Conservation (phyloP, 169 alveolate genomes). For the Cryptosporidium sp. region DNA sequence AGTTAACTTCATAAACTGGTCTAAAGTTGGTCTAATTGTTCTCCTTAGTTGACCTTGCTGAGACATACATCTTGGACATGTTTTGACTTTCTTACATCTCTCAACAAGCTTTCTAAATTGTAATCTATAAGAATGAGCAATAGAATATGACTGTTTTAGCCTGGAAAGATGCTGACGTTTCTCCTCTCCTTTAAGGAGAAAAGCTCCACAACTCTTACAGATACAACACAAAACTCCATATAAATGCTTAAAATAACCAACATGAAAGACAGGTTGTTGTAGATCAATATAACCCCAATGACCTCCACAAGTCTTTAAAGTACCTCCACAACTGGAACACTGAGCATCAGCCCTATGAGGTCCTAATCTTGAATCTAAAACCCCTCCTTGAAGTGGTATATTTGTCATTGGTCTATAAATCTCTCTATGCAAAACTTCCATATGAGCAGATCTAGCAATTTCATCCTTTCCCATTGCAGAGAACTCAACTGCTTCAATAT, state of each 20-base stretch:
- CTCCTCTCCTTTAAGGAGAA: conserved; percentile 87
- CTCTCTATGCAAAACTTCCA: conserved; percentile 83
- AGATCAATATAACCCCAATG: conserved; percentile 97
- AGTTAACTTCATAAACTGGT: conserved; percentile 89
- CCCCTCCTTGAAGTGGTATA: conserved; percentile 86
- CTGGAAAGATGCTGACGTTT: conserved; percentile 77
- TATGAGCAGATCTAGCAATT: conserved; percentile 83
- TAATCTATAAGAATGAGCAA: conserved; percentile 86
- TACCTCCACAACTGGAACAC: conserved; percentile 93
- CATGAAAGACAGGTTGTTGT: conserved; percentile 97
- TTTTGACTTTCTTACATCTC: conserved; percentile 85
- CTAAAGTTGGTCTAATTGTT: conserved; percentile 86
- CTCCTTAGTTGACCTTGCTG: conserved; percentile 88
- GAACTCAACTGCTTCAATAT: conserved; percentile 85
- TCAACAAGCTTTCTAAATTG: conserved; percentile 87
- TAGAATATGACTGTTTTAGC: conserved; percentile 82
- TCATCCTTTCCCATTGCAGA: conserved; percentile 85
- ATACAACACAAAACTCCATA: conserved; percentile 90
- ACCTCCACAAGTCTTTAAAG: conserved; percentile 95
- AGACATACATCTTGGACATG: conserved; percentile 87
- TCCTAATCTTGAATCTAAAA: conserved; percentile 82
- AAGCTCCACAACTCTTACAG: conserved; percentile 93
- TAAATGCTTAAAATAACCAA: conserved; percentile 96
- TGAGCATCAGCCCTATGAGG: conserved; percentile 65
- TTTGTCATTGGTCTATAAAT: conserved; percentile 83